These are phyloP conservation scores for Geotrichum histeridarum DNA, from an alignment of 1,139 yeast species.

Conservation along the genomic window DNA sequence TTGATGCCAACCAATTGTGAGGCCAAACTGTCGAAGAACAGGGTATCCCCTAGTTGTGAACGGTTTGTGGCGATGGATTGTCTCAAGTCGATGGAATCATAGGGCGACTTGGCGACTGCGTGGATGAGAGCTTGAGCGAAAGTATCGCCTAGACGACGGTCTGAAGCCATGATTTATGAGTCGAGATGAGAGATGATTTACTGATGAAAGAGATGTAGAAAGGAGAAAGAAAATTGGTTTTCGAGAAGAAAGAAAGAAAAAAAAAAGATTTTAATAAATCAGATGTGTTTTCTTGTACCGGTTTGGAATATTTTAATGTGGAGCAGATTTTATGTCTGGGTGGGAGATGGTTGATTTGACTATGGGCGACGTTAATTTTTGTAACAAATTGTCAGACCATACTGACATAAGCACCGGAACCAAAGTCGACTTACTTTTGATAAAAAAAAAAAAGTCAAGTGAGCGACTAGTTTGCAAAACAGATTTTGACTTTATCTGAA, in stretches of 20 bases:
- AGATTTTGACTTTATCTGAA: no score
- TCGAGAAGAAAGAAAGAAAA: neutral
- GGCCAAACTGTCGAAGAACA: constrained; percentile 31
- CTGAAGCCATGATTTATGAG: neutral
- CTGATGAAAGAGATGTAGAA: neutral
- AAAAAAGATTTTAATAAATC: neutral
- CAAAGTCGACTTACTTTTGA: no score
- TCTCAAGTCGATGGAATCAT: constrained; percentile 16
- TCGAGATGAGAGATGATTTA: neutral
- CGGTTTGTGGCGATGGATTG: constrained; percentile 19
- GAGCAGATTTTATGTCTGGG: no score
- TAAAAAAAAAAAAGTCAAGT: no score
- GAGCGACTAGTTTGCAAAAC: no score
- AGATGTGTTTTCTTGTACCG: neutral
- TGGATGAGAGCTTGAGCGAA: constrained; percentile 32
- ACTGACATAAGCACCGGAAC: no score
- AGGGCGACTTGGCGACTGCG: constrained; percentile 27
- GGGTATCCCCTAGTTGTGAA: constrained; percentile 20
- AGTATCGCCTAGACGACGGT: constrained; percentile 11
- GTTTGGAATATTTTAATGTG: no score
- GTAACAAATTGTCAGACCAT: no score
- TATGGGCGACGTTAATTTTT: no score
- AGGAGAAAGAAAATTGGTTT: neutral
- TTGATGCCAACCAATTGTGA: constrained; percentile 20
- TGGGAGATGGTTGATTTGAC: no score